Evolutionary conservation across 192 early-diverging fungal species (phyloP).

Genomic region (Linnemannia hyalina): DNA sequence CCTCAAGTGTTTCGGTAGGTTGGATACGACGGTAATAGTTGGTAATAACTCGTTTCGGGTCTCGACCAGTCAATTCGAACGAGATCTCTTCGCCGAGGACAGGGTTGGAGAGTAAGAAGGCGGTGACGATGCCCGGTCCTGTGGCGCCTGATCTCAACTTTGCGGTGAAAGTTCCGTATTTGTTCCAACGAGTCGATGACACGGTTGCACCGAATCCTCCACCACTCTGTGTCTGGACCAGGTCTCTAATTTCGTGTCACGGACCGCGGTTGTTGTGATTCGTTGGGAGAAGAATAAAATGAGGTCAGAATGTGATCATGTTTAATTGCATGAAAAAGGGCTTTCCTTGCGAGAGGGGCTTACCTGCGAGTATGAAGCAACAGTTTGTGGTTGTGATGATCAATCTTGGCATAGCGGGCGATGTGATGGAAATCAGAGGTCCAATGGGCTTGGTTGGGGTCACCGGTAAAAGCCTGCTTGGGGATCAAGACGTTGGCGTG

Average conservation of each 20-base stretch:
- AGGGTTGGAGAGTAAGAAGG: constrained; percentile 66
- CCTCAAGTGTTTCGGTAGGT: constrained; percentile 61
- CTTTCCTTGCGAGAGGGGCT: background rate
- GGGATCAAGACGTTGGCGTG: constrained; percentile 20
- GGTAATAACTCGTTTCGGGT: constrained; percentile 67
- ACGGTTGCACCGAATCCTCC: constrained; percentile 72
- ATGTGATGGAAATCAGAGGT: constrained; percentile 69
- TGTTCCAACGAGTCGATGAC: constrained; percentile 65
- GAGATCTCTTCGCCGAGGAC: constrained; percentile 75
- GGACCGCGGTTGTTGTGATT: background rate
- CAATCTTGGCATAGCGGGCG: constrained; percentile 60
- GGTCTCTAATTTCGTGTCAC: constrained; percentile 26
- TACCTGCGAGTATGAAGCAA: constrained; percentile 56
- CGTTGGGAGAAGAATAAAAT: background rate
- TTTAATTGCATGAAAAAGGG: background rate
- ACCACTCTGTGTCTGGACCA: constrained; percentile 45
- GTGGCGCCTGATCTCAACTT: constrained; percentile 65
- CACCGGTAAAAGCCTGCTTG: constrained; percentile 60
- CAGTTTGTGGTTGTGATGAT: constrained; percentile 24
- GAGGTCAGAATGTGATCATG: constrained; percentile 7
- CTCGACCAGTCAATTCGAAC: constrained; percentile 71
- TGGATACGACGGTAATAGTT: constrained; percentile 72
- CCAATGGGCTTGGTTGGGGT: constrained; percentile 59
- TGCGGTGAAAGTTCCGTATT: constrained; percentile 70
- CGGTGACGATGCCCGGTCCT: constrained; percentile 71